Evolutionary conservation across 139 green algal genomes (phyloP).

Genomic region (Closterium sp.): DNA sequence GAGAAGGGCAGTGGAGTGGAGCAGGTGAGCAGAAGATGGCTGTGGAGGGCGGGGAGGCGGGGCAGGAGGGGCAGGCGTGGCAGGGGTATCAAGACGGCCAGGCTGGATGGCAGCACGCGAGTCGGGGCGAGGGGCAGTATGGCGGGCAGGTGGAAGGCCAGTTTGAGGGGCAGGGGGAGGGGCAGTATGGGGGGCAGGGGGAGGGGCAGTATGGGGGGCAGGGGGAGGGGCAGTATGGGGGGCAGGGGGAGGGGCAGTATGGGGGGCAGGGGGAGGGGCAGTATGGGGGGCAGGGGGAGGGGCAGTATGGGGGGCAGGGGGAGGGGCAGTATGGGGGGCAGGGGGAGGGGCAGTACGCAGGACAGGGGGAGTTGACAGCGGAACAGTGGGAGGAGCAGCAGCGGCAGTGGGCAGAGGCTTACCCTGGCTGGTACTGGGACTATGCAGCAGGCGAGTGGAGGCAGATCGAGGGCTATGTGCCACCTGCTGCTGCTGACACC

Average conservation of each 20-base stretch:
- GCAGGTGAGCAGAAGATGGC: background rate
- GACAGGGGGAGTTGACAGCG: background rate
- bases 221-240: no score
- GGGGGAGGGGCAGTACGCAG: background rate
- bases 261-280: background rate
- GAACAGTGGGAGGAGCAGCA: conserved; percentile 11
- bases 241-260: no score
- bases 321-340: background rate
- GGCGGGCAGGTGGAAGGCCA: no score
- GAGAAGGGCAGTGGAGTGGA: background rate
- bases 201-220: no score
- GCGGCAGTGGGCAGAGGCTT: background rate
- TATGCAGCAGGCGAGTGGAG: background rate
- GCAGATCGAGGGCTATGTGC: background rate
- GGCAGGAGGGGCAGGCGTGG: background rate
- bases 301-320: background rate
- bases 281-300: background rate
- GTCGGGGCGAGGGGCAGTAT: no score
- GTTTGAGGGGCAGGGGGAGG: no score
- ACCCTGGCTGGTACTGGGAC: conserved; percentile 8
- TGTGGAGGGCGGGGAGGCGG: no score
- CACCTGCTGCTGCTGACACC: background rate
- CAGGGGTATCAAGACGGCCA: background rate
- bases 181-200: no score
- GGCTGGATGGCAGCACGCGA: background rate